Conservation (phyloP, 2,329 filamentous ascomycete genomes). For the Leptographium procerum region DNA sequence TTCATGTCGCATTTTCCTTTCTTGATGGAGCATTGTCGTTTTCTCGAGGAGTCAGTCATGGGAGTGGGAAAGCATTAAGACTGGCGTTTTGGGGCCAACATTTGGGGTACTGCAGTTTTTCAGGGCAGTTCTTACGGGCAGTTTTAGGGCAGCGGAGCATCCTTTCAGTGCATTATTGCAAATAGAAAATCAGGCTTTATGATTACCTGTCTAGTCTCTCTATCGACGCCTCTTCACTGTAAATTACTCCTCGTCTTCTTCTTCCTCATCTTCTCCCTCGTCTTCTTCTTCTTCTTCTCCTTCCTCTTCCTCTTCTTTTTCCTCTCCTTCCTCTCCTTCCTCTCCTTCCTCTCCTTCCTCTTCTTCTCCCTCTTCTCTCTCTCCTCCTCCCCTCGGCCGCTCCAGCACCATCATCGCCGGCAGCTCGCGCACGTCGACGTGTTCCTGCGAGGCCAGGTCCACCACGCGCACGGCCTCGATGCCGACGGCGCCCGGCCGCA, state of each 20-base stretch:
- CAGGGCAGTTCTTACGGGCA: too few relatives aligned
- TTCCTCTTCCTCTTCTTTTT: background rate
- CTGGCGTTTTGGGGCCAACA: too few relatives aligned
- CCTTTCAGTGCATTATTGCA: too few relatives aligned
- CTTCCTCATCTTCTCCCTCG: background rate
- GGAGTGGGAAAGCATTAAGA: too few relatives aligned
- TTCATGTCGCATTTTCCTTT: background rate
- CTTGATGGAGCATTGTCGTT: too few relatives aligned
- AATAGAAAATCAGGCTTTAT: too few relatives aligned
- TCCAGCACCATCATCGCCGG: slow-evolving; percentile 51
- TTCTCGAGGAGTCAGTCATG: too few relatives aligned
- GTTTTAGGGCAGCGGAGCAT: too few relatives aligned
- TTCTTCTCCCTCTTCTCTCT: background rate
- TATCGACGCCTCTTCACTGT: too few relatives aligned
- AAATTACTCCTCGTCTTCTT: background rate
- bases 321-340: background rate
- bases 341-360: background rate
- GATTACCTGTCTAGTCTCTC: too few relatives aligned
- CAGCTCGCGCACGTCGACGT: slow-evolving; percentile 64
- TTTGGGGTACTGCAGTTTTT: too few relatives aligned
- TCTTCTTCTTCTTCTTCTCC: background rate
- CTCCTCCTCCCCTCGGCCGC: background rate
- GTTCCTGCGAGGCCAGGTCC: slow-evolving; percentile 63
- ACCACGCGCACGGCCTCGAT: slow-evolving; percentile 63
- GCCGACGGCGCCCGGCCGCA: slow-evolving; percentile 54